A percentile compares a stretch with the other conserved stretches of the same genome.
Conservation (phyloP, 2,329 filamentous ascomycete genomes). For the Fusarium anthophilum region DNA sequence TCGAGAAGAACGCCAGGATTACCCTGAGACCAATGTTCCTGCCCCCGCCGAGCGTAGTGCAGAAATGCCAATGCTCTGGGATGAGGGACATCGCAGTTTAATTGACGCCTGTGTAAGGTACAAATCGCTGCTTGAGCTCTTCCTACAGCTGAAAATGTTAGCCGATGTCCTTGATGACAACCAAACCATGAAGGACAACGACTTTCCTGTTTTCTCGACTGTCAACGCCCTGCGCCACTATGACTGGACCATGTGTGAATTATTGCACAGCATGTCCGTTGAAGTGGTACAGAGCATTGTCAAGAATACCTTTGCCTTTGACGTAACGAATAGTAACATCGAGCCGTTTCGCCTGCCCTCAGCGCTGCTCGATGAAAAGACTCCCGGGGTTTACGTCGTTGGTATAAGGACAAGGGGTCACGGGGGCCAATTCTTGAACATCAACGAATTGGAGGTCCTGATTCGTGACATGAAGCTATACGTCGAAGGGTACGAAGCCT, state of each 20-base stretch:
- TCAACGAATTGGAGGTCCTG: not conserved
- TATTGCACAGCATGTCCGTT: not conserved
- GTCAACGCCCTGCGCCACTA: not conserved
- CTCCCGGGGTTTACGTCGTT: not conserved
- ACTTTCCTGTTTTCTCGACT: not conserved
- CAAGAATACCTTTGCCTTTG: not conserved
- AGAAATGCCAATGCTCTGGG: not conserved
- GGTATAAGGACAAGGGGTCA: not conserved
- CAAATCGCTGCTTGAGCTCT: not conserved
- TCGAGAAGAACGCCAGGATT: not conserved
- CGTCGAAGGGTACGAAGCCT: not conserved
- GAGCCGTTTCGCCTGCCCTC: not conserved
- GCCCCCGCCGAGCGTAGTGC: not conserved
- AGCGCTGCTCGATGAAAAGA: not conserved
- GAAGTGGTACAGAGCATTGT: not conserved
- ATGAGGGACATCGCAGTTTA: not conserved
- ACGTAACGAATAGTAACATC: not conserved
- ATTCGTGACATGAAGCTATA: not conserved
- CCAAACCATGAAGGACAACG: not conserved
- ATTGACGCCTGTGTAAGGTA: not conserved
- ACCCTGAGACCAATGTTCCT: not conserved
- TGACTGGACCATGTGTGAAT: not conserved
- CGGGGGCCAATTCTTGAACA: not conserved
- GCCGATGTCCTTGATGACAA: not conserved
- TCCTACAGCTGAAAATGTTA: not conserved